Percentiles rank a stretch among this genome's conserved stretches.
These are phyloP conservation scores for Pelargonium myrrhifolium DNA, from an alignment of 441 rosid genomes.

Conservation along the genomic window DNA sequence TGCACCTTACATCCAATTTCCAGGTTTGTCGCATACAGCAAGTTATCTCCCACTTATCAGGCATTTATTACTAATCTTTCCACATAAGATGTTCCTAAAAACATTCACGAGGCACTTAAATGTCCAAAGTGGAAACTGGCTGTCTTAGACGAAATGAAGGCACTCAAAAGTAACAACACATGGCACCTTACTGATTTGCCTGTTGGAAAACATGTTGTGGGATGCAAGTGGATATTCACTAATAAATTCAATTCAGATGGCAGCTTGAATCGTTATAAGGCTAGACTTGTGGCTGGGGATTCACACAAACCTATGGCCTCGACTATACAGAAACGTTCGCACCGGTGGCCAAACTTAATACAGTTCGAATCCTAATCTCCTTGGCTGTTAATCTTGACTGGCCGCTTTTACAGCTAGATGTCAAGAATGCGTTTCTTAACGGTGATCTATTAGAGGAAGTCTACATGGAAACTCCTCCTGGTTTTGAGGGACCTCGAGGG, in stretches of 20 bases:
- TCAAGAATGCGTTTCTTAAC: too few relatives aligned
- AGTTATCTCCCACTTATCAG: neutral
- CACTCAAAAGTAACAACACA: neutral
- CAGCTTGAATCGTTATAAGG: neutral
- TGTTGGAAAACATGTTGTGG: neutral
- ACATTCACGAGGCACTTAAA: neutral
- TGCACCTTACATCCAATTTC: neutral
- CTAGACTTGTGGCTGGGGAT: neutral
- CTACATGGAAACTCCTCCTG: neutral
- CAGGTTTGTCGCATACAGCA: neutral
- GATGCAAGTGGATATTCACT: neutral
- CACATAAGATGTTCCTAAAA: neutral
- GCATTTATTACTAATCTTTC: neutral
- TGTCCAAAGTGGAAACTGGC: neutral
- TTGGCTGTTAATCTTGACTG: neutral
- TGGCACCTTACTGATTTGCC: neutral
- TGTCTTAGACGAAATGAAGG: neutral
- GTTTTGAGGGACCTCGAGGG: neutral
- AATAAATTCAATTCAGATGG: neutral
- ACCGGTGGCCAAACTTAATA: neutral
- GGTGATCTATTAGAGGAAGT: neutral
- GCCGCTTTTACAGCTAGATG: neutral
- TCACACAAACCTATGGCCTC: neutral
- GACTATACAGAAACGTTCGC: neutral
- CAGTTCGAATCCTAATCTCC: neutral